phyloP scores from a whole-genome alignment of 106 monocot species.

The Allium sativum region DNA sequence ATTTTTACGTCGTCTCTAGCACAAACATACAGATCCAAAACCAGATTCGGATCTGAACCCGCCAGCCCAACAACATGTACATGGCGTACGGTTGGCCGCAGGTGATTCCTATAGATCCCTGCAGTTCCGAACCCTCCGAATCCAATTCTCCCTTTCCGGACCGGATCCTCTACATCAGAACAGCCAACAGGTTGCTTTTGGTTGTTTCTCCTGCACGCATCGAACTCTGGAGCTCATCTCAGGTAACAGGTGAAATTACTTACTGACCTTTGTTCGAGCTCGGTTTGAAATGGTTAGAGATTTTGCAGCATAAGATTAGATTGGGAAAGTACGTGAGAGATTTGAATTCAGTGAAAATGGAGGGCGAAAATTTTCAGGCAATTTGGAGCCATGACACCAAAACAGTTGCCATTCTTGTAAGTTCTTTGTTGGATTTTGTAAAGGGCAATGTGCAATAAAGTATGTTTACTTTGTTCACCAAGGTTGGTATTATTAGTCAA shows the following conservation, averaged over 20 bases:
- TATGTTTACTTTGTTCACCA: too few species aligned
- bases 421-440: background rate
- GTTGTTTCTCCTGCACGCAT: conserved; percentile 62
- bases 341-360: conserved; percentile 32
- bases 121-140: conserved; percentile 10
- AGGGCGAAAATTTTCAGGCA: conserved; percentile 75
- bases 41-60: conserved; percentile 3
- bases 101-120: conserved; percentile 65
- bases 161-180: conserved; percentile 59
- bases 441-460: too few species aligned
- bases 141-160: conserved; percentile 18
- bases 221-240: conserved; percentile 85
- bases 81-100: conserved; percentile 98
- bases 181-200: conserved; percentile 54
- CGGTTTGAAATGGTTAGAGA: background rate
- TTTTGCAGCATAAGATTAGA: conserved; percentile 75
- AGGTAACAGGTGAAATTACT: conserved; percentile 26
- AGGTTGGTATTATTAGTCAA: too few species aligned
- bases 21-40: too few species aligned
- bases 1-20: too few species aligned
- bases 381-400: conserved; percentile 90
- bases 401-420: conserved; percentile 67
- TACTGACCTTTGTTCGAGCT: background rate
- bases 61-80: conserved; percentile 47
- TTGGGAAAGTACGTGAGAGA: conserved; percentile 55